Evolutionary conservation across 257 asterid species (phyloP), one percentile per base, ranked within the genome.

Genomic region (Vinca minor): DNA sequence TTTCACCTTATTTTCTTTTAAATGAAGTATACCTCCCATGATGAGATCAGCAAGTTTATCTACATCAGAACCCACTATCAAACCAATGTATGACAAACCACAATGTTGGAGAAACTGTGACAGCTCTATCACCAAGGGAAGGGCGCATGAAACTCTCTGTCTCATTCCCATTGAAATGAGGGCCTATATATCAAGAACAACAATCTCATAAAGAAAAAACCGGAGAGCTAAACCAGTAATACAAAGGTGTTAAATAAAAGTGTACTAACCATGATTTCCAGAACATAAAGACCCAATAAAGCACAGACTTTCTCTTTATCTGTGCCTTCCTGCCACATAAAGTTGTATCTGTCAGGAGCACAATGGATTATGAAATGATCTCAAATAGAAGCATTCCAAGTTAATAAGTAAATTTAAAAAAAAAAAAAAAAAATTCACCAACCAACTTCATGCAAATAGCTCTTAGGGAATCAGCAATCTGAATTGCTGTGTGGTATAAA

Each of bases 201-300:
- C 17, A 47, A 54, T 57, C 60, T 63, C 64, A 66, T 66, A 68
- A 48, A 41, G 39, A 66, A 58, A 53, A 45, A 21, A 69, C 38
- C 20, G 42, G 15, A 23, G 39, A 64, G 63, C 34, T 59, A 53
- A 66, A 69, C 64, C 68, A 59, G 50, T 39, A 34, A 38, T 6
- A 48, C 14, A 17, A 54, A n/a, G 15, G 23, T 31, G 69, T 62
- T 68, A 58, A 65, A 59, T 42, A 63, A 67, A 82, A 76, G 79
- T 72, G 62, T 73, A 56, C 71, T 76, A 75, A 88, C 98, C 96
- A 85, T 81, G 78, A 84, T 77, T 77, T 92, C 91, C 89, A 87
- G 77, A 82, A 85, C 74, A 72, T 73, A 85, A 67, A 92, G 79
- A 85, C 96, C 84, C 65, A 87, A 80, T 62, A 92, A 65, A 78